Evolutionary conservation across 2,329 filamentous ascomycete species (phyloP).

Genomic region (Bisporella sp.): DNA sequence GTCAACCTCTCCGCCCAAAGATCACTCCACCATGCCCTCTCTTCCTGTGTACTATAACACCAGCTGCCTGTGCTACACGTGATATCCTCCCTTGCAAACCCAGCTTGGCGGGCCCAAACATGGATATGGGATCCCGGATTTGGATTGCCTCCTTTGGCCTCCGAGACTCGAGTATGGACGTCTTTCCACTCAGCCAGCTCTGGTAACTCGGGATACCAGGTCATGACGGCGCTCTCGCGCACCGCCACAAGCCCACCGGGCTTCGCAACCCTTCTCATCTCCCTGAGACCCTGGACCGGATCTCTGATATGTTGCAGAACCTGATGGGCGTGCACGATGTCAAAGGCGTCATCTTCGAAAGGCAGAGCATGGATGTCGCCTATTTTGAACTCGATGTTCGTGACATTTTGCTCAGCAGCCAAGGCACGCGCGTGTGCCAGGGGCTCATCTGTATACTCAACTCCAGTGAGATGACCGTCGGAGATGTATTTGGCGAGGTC

Average conservation of each 20-base stretch:
- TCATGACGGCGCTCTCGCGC: not conserved
- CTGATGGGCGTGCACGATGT: conserved; percentile 53
- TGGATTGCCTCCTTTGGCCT: not conserved
- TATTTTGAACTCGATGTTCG: conserved; percentile 17
- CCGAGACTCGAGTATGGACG: not conserved
- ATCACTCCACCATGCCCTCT: not conserved
- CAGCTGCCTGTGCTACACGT: not conserved
- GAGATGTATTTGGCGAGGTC: conserved; percentile 34
- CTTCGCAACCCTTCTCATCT: conserved; percentile 48
- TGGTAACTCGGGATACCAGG: not conserved
- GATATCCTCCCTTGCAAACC: not conserved
- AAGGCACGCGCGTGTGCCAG: not conserved
- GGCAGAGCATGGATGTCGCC: conserved; percentile 21
- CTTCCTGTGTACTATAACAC: not conserved
- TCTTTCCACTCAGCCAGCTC: not conserved
- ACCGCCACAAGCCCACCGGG: conserved; percentile 44
- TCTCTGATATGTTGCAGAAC: conserved; percentile 48
- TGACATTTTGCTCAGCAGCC: conserved; percentile 2
- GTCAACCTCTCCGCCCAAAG: not conserved
- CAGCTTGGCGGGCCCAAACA: not conserved
- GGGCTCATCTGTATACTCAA: conserved; percentile 23
- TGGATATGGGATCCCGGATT: not conserved
- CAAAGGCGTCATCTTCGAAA: conserved; percentile 43
- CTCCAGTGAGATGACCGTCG: conserved; percentile 31
- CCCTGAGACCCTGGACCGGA: conserved; percentile 40